Evolutionary conservation across 768 basidiomycete genomes (phyloP), one percentile per base, ranked within the genome.

Genomic region (Lactifluus volemus): DNA sequence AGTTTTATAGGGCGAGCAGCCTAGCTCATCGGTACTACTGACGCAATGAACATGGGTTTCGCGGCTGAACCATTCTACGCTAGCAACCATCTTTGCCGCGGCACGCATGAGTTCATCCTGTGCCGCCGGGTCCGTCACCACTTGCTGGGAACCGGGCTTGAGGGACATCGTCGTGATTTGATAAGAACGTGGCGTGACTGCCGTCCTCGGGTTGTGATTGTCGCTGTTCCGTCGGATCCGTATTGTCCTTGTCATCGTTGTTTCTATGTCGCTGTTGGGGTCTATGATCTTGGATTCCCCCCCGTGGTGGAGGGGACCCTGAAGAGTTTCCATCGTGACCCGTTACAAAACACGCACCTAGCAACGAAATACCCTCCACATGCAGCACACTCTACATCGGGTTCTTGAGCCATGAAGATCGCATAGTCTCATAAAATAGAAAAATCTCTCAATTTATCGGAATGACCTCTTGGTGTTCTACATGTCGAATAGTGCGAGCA

Each of bases 51-150:
- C 14, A 9, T 15, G 19, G n/a, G n/a, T n/a, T 67, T 90, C 88
- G 63, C 88, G 88, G 57, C 83, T 78, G 77, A 82, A 87, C 82
- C 84, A 85, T 21, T 88, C 87, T 17, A 87, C 78, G 4, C 79
- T 76, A 2, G 76, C 70, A 38, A 73, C 68, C 88, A 93, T 92
- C 62, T 80, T 81, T 7, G 76, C 70, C 63, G 86, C 85, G 0
- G 83, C 73, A 66, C 83, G 86, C 38, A 75, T 71, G 65, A 87
- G 87, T 68, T 89, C 88, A 11, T 77, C 74, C 41, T 76, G 79
- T 7, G 84, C 76, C 2, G 76, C 75, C 10, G 63, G 65, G 52
- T 82, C 77, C 3, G 77, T 77, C 32, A 89, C 79, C 34, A 76
- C 79, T 45, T 80, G 81, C 68, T 86, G 76, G 3, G 89, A 91